Evolutionary conservation across 129 eudicot genomes (phyloP).

Genomic region (Scalesia atractyloides): DNA sequence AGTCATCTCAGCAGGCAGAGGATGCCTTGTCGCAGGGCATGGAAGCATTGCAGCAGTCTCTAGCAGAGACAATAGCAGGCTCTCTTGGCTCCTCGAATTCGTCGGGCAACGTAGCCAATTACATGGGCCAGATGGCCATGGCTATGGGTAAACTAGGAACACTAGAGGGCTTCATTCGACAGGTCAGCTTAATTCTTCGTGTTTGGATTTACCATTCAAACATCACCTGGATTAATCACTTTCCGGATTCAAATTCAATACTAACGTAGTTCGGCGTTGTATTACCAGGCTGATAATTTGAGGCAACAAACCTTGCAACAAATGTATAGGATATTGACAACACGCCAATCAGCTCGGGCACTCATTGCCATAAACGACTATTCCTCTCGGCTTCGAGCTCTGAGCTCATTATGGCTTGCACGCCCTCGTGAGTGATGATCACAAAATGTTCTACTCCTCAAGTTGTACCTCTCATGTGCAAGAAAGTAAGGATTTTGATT

Average conservation of each 20-base stretch:
- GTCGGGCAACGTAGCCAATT: constrained; percentile 71
- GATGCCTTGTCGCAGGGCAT: constrained; percentile 76
- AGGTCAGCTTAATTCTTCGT: constrained; percentile 36
- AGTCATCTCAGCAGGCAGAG: constrained; percentile 72
- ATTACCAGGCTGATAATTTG: constrained; percentile 68
- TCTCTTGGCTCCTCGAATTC: constrained; percentile 65
- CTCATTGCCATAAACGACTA: constrained; percentile 66
- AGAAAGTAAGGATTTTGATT: constrained; percentile 37
- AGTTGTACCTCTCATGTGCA: constrained; percentile 28
- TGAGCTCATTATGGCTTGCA: constrained; percentile 83
- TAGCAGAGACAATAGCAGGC: constrained; percentile 70
- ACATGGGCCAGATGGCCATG: constrained; percentile 89
- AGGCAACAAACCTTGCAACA: constrained; percentile 75
- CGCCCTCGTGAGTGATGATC: constrained; percentile 64
- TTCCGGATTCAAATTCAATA: background rate
- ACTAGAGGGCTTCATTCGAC: constrained; percentile 74
- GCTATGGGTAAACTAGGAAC: constrained; percentile 84
- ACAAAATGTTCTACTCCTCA: constrained; percentile 3
- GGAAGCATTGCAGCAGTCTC: constrained; percentile 74
- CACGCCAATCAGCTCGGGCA: constrained; percentile 78
- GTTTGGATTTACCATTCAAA: too few species aligned
- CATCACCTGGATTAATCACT: background rate
- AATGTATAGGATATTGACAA: constrained; percentile 68
- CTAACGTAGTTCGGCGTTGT: background rate
- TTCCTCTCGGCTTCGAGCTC: constrained; percentile 70